Evolutionary conservation across 306 rosid species (phyloP), one percentile per base, ranked within the genome.

Genomic region (Dalbergia cochinchinensis): DNA sequence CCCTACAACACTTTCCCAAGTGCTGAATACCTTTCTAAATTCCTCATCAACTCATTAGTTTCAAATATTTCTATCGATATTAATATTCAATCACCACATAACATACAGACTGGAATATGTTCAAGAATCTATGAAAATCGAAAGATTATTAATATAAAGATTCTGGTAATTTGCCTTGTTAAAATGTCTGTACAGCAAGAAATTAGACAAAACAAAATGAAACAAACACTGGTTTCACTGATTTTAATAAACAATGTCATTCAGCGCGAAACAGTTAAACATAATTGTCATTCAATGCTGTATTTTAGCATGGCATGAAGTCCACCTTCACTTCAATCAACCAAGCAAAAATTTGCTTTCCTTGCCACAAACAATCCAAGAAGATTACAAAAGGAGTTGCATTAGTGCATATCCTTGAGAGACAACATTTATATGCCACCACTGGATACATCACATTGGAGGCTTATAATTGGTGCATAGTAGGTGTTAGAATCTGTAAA

Each of bases 381-480:
- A 73, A 61, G 63, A 83, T 65, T 3, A 14, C 62, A 66, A 10
- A 60, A 7, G 4, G 44, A 26, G 33, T 26, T 44, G 68, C 45
- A 42, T 55, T 60, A 31, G 73, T 16, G 74, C 51, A 9, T 53
- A 12, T 37, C 51, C 42, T 45, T 54, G 12, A 74, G 5, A 67
- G 16, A 77, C 20, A 31, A 71, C 79, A 71, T 31, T 70, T 58
- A 86, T 8, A 53, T 22, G 37, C 54, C 59, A 71, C 65, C 14
- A 60, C 15, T 71, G 37, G 78, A 65, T 34, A 74, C 58, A 45
- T 37, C 67, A 71, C 68, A 65, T 63, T 61, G 35, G 69, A 67
- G 45, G 71, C 75, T 59, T 61, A 58, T 66, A 84, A 82, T 34
- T 54, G 34, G 69, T 20, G 31, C 3, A 42, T 59, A 50, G 66